Base-by-base conservation (phyloP, 2,329 filamentous ascomycete genomes). In the Hortaea sp. region DNA sequence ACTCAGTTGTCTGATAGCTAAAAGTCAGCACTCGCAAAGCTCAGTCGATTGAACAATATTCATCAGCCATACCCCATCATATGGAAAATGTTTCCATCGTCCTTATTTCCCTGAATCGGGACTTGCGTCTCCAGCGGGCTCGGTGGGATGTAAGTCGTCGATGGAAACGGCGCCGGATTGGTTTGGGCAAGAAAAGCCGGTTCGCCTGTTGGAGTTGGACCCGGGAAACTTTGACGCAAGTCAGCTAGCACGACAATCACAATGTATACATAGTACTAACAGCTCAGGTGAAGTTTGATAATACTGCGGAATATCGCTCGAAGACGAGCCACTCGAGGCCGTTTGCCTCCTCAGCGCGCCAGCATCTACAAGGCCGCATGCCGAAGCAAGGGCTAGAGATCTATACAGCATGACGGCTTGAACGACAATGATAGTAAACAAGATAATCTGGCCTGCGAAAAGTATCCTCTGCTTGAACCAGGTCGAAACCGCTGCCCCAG, bases 171-270 rank as follows among this genome's bases (percentile, higher is more conserved):
- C 35, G 84, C 79, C 1, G 76, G 75, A 53, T 83, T 80, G 5
- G 79, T 85, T 66, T 86, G 77, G 1, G 83, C 84, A 47, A 88
- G 68, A 61, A 86, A 87, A 1, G 84, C 78, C 28, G 82, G 71
- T 46, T 66, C 69, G 10, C 84, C 85, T 1, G 84, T 88, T n/a
- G 79, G 72, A 4, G 81, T 86, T 34, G 82, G 82, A 1, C 82
- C 82, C 63, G 37, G 37, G 13, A n/a, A 39, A 13, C 37, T 39
- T n/a, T 39, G 9, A 10, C 10, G 3, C 13, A 13, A 35, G 32
- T 35, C 4, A 35, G 32, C 32, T n/a, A 35, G 7, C 32, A 9
- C 32, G 32, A 35, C 7, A n/a, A 27, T 29, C 31, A 20, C 20
- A 20, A 35, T 27, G 11, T 39, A 30, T 11, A 45, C 6, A 45